Evolutionary conservation across 257 asterid species (phyloP).

Genomic region (Solanum chilense): DNA sequence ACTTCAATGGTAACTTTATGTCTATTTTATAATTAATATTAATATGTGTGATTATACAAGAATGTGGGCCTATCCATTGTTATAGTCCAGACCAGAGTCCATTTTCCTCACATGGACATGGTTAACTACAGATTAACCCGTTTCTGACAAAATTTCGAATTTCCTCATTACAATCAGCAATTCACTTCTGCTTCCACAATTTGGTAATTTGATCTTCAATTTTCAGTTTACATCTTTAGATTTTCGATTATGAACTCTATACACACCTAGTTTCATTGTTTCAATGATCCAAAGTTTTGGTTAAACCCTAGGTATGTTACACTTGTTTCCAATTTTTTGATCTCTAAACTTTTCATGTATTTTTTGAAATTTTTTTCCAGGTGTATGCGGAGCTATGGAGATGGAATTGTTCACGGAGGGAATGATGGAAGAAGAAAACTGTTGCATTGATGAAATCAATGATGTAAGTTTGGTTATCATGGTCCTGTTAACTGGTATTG

Average conservation of each 20-base stretch:
- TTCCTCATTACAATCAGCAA: neutral
- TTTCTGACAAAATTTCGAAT: neutral
- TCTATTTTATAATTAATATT: no score
- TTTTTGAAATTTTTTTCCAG: conserved; percentile 1
- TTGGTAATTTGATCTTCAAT: neutral
- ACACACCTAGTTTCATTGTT: neutral
- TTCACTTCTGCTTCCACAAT: neutral
- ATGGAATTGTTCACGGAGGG: conserved; percentile 60
- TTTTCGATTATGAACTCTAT: neutral
- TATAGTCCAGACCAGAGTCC: neutral
- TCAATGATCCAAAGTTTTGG: neutral
- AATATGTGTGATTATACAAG: neutral
- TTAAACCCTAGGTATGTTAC: neutral
- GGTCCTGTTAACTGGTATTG: neutral
- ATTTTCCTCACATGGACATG: neutral
- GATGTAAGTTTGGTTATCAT: conserved; percentile 29
- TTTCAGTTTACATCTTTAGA: neutral
- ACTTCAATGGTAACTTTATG: no score
- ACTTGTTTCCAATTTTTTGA: neutral
- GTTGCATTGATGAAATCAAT: conserved; percentile 36
- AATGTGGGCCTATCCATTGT: neutral
- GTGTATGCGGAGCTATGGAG: conserved; percentile 45
- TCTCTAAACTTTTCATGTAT: neutral
- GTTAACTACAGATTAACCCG: neutral
- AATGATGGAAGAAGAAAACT: conserved; percentile 51